These are phyloP conservation scores for Solanum boliviense DNA, from an alignment of 257 asterid species.

Conservation along the genomic window DNA sequence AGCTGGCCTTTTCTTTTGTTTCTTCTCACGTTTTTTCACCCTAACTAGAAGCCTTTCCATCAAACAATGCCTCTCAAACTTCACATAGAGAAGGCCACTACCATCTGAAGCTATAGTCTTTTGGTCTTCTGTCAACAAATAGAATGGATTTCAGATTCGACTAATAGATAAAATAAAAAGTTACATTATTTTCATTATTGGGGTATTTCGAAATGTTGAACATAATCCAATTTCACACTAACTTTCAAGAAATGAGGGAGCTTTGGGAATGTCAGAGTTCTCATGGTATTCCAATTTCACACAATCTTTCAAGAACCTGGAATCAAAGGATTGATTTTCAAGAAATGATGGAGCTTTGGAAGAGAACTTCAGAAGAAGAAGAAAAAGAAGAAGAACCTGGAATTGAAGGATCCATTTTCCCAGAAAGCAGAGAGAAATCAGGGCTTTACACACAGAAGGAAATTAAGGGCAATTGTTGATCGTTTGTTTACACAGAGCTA, in stretches of 20 bases:
- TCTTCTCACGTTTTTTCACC: constrained; percentile 31
- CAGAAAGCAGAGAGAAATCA: neutral
- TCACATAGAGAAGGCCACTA: neutral
- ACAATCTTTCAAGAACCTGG: neutral
- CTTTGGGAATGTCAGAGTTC: neutral
- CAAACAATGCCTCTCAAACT: neutral
- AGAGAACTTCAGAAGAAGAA: neutral
- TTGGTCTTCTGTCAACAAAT: neutral
- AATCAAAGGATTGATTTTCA: neutral
- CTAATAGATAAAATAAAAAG: neutral
- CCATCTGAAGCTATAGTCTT: neutral
- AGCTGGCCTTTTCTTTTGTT: constrained; percentile 23
- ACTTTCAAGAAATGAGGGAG: neutral
- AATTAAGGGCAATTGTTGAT: neutral
- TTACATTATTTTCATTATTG: neutral
- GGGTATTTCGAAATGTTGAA: neutral
- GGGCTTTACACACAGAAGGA: neutral
- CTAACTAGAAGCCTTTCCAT: neutral
- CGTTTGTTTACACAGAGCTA: neutral
- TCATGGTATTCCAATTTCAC: neutral
- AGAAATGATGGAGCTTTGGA: neutral
- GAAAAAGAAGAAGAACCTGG: neutral
- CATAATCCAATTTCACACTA: neutral
- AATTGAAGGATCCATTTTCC: neutral
- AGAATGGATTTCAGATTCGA: neutral